phyloP scores from a whole-genome alignment of 768 basidiomycete genomes.

The Daedaleopsis nitida region DNA sequence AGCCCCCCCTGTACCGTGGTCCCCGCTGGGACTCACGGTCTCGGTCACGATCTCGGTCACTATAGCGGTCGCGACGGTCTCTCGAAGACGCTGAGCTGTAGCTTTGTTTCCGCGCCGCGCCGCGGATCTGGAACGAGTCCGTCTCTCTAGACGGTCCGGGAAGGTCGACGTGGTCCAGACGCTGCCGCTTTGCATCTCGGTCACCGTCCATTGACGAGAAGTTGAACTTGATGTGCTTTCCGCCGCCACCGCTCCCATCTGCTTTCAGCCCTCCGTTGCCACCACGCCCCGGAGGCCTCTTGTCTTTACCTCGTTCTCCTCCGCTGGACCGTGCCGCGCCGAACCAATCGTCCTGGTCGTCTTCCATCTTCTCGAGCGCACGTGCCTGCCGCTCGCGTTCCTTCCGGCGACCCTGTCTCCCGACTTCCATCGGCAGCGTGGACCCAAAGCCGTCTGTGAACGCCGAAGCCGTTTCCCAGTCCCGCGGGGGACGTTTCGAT shows the following conservation, averaged over 20 bases:
- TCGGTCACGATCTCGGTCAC: constrained; percentile 17
- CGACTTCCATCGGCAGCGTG: constrained; percentile 59
- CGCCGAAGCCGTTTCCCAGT: constrained; percentile 43
- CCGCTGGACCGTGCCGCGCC: constrained; percentile 35
- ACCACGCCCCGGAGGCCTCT: constrained; percentile 10
- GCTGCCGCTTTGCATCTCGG: constrained; percentile 15
- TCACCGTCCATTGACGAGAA: constrained; percentile 11
- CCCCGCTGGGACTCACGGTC: constrained; percentile 24
- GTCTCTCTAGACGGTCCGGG: constrained; percentile 29
- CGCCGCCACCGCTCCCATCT: constrained; percentile 8
- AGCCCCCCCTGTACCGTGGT: constrained; percentile 36
- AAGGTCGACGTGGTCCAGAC: constrained; percentile 18
- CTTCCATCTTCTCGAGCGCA: constrained; percentile 42
- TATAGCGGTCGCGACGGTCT: constrained; percentile 11
- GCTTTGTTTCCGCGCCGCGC: constrained; percentile 23
- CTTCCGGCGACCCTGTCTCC: constrained; percentile 63
- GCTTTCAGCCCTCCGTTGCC: constrained; percentile 13
- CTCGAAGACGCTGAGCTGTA: constrained; percentile 20
- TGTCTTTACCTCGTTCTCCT: constrained; percentile 25
- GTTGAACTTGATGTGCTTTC: constrained; percentile 24
- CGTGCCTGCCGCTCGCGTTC: constrained; percentile 54
- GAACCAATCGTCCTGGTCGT: constrained; percentile 74
- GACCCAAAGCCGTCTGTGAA: constrained; percentile 49
- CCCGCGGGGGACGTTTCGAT: constrained; percentile 39
- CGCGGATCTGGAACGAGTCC: constrained; percentile 27